Conservation (phyloP, 148 eudicot genomes). For the Rhododendron molle region DNA sequence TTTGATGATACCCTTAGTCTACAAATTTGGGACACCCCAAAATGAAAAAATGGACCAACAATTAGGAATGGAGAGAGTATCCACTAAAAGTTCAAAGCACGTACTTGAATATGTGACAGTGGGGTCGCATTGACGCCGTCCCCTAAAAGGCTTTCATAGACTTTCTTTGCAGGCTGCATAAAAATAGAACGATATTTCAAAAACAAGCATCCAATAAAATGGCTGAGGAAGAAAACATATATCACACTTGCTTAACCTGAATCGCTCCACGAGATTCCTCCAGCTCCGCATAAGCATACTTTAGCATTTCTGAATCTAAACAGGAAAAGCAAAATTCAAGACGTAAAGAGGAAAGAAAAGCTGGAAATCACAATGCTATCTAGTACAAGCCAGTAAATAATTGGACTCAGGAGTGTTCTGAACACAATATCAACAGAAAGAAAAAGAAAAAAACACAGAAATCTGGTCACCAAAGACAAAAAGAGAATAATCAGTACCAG, state of each 20-base stretch:
- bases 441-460: background rate
- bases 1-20: too few species aligned
- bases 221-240: background rate
- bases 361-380: background rate
- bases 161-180: constrained; percentile 83
- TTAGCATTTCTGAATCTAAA: constrained; percentile 79
- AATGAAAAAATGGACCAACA: background rate
- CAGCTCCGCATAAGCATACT: constrained; percentile 91
- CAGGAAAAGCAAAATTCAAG: background rate
- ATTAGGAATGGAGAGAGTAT: background rate
- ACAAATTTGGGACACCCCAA: background rate
- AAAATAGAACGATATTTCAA: background rate
- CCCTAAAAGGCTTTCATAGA: constrained; percentile 77
- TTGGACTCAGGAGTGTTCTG: background rate
- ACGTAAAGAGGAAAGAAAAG: constrained; percentile 4
- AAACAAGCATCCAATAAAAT: constrained; percentile 3
- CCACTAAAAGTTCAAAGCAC: constrained; percentile 12
- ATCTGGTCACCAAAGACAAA: constrained; percentile 3
- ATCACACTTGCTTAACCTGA: constrained; percentile 47
- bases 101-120: constrained; percentile 86
- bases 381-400: background rate
- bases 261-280: constrained; percentile 96
- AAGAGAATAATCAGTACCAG: constrained; percentile 45
- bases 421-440: background rate
- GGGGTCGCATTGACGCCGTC: constrained; percentile 70